phyloP scores from a whole-genome alignment of 768 basidiomycete genomes.

The Kwoniella shandongensis region DNA sequence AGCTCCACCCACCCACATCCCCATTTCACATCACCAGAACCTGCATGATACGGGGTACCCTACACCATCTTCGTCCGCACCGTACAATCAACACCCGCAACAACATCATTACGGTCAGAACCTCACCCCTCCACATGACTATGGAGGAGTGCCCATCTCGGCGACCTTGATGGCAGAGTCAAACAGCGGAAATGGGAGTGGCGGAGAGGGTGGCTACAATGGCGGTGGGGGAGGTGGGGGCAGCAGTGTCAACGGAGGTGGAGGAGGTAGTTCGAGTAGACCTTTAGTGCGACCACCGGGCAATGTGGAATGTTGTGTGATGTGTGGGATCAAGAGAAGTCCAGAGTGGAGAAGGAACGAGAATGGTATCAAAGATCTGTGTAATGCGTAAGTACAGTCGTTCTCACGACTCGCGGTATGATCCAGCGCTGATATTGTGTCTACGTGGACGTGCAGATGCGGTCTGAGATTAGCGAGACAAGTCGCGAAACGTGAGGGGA shows the following conservation, averaged over 20 bases:
- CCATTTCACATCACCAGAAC: conserved; percentile 4
- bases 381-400: conserved; percentile 49
- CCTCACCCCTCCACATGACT: neutral
- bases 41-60: neutral
- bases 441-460: conserved; percentile 27
- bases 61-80: neutral
- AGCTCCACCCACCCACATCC: neutral
- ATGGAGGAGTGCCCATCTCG: neutral
- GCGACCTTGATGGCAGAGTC: neutral
- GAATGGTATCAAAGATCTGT: conserved; percentile 50
- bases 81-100: neutral
- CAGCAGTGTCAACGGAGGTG: conserved; percentile 16
- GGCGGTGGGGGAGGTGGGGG: neutral
- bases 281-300: conserved; percentile 50
- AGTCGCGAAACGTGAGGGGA: conserved; percentile 49
- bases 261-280: conserved; percentile 12
- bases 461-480: conserved; percentile 48
- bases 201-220: neutral
- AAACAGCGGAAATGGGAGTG: neutral
- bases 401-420: neutral
- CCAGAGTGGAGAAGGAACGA: conserved; percentile 52
- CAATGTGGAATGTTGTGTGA: conserved; percentile 42
- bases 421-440: conserved; percentile 1
- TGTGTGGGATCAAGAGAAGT: conserved; percentile 43
- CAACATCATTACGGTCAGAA: conserved; percentile 1